A percentile compares a stretch with the other conserved stretches of the same genome.
Evolutionary conservation across 805 yeast species (phyloP).

Genomic region (Lachancea nothofagi): DNA sequence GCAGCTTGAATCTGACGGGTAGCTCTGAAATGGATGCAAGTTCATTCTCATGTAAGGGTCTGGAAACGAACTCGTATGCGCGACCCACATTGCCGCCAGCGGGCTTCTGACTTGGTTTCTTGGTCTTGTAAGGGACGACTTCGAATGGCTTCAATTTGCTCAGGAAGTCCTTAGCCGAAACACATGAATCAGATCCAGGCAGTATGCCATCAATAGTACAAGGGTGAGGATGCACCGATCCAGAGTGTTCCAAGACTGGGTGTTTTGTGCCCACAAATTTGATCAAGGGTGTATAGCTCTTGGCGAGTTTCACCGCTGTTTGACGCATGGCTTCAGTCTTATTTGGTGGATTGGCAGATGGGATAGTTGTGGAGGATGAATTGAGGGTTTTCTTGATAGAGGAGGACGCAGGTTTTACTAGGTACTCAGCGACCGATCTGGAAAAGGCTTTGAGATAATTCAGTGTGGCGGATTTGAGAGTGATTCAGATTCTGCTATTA

Average conservation of each 20-base stretch:
- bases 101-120: constrained; percentile 42
- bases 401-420: constrained; percentile 13
- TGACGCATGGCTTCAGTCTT: constrained; percentile 28
- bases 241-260: constrained; percentile 38
- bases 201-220: constrained; percentile 25
- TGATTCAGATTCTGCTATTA: background rate
- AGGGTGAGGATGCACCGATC: constrained; percentile 22
- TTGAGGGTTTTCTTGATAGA: constrained; percentile 6
- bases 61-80: constrained; percentile 24
- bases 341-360: background rate
- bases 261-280: constrained; percentile 85
- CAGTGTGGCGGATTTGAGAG: constrained; percentile 11
- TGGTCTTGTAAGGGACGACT: constrained; percentile 36
- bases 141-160: constrained; percentile 37
- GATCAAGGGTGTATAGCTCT: constrained; percentile 59
- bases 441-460: constrained; percentile 12
- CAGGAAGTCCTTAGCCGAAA: constrained; percentile 19
- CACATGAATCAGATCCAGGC: constrained; percentile 29
- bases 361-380: background rate
- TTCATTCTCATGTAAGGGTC: constrained; percentile 37
- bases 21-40: constrained; percentile 55
- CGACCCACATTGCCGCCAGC: constrained; percentile 32
- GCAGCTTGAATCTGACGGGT: constrained; percentile 70
- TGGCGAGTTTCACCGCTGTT: constrained; percentile 22
- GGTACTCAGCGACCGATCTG: constrained; percentile 14